phyloP scores from a whole-genome alignment of 345 rosid species.

The Sapria himalayana region DNA sequence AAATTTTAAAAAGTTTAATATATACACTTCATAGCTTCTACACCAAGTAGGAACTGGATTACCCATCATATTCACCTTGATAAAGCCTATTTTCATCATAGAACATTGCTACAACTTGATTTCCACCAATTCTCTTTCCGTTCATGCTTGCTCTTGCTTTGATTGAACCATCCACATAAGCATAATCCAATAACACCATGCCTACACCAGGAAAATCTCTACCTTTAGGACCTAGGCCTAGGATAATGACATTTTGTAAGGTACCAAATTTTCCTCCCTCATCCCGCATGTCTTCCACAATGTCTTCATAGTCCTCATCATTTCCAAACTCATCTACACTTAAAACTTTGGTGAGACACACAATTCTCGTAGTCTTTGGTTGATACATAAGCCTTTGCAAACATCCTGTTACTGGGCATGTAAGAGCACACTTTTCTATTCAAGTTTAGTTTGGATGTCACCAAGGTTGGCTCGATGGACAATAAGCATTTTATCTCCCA shows the following conservation, averaged over 20 bases:
- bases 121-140: slow-evolving; percentile 71
- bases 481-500: slow-evolving; percentile 97
- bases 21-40: too few relatives aligned
- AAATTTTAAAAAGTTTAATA: too few relatives aligned
- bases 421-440: slow-evolving; percentile 68
- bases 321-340: too few relatives aligned
- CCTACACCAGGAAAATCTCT: too few relatives aligned
- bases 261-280: slow-evolving; percentile 88
- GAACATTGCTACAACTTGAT: slow-evolving; percentile 54
- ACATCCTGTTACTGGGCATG: slow-evolving; percentile 96
- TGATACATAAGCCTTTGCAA: slow-evolving; percentile 69
- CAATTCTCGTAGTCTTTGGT: slow-evolving; percentile 74
- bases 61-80: slow-evolving; percentile 54
- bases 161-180: slow-evolving; percentile 36
- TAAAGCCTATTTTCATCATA: slow-evolving; percentile 53
- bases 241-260: slow-evolving; percentile 57
- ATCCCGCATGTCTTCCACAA: slow-evolving; percentile 78
- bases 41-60: background rate
- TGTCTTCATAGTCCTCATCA: slow-evolving; percentile 86
- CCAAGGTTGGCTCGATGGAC: slow-evolving; percentile 94
- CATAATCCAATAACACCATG: slow-evolving; percentile 73
- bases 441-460: slow-evolving; percentile 73
- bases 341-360: slow-evolving; percentile 83
- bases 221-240: slow-evolving; percentile 49
- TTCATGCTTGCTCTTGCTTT: slow-evolving; percentile 55